Conservation (phyloP, 257 asterid genomes). For the Coffea eugenioides region DNA sequence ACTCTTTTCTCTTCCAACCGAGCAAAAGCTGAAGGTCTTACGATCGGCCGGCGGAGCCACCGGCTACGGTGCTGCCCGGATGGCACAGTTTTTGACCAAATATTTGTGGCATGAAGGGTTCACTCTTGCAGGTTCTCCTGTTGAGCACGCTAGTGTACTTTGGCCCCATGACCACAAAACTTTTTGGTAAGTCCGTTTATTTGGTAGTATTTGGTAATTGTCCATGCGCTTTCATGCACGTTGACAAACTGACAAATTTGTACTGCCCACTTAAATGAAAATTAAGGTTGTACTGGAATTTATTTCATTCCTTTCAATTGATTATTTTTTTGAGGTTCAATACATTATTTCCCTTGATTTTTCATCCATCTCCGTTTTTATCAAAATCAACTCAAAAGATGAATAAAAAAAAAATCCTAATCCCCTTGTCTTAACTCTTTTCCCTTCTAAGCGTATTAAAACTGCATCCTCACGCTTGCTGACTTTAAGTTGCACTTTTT, state of each 20-base stretch:
- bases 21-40: conserved; percentile 43
- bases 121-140: conserved; percentile 67
- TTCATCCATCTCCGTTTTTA: not conserved
- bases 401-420: too few relatives aligned
- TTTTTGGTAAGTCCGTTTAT: conserved; percentile 48
- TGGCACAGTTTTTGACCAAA: conserved; percentile 59
- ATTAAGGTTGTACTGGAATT: too few relatives aligned
- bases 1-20: conserved; percentile 51
- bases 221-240: conserved; percentile 31
- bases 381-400: not conserved
- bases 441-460: not conserved
- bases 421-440: not conserved
- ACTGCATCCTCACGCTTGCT: too few relatives aligned
- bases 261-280: not conserved
- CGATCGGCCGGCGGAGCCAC: conserved; percentile 55
- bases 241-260: not conserved
- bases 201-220: conserved; percentile 45
- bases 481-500: too few relatives aligned
- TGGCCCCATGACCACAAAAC: conserved; percentile 57
- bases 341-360: too few relatives aligned
- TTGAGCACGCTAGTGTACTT: conserved; percentile 60
- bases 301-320: too few relatives aligned
- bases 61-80: conserved; percentile 76
- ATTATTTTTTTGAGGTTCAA: too few relatives aligned
- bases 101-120: conserved; percentile 93